Conservation (phyloP, 192 early-diverging fungal species). For the Mortierella claussenii region DNA sequence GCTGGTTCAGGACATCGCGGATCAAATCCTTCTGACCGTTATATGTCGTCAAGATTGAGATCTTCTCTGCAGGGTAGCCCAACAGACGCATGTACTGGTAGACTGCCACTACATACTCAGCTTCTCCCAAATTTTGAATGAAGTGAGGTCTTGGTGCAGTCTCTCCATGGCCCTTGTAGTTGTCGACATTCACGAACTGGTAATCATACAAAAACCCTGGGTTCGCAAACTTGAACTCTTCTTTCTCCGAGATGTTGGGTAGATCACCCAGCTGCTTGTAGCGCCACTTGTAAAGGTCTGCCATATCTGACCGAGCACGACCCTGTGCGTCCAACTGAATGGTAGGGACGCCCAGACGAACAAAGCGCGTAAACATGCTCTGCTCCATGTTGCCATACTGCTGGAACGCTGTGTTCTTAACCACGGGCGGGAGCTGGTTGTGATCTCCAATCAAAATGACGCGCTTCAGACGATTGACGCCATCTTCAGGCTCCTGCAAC, state of each 20-base stretch:
- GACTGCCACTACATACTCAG: slow-evolving; percentile 95
- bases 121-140: slow-evolving; percentile 97
- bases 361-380: slow-evolving; percentile 90
- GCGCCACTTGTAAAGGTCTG: slow-evolving; percentile 87
- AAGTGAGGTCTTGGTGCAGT: slow-evolving; percentile 87
- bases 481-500: slow-evolving; percentile 78
- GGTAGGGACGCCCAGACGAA: slow-evolving; percentile 93
- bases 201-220: slow-evolving; percentile 87
- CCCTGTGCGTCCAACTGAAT: slow-evolving; percentile 90
- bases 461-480: slow-evolving; percentile 78
- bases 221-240: slow-evolving; percentile 78
- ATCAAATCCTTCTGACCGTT: slow-evolving; percentile 97
- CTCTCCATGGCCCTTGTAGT: slow-evolving; percentile 85
- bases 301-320: slow-evolving; percentile 83
- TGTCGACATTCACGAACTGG: slow-evolving; percentile 89
- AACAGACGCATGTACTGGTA: slow-evolving; percentile 97
- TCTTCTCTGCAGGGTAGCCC: slow-evolving; percentile 92
- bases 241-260: slow-evolving; percentile 49
- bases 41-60: slow-evolving; percentile 96
- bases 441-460: slow-evolving; percentile 98
- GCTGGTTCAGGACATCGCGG: slow-evolving; percentile 84
- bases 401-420: slow-evolving; percentile 87
- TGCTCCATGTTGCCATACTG: slow-evolving; percentile 95
- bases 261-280: slow-evolving; percentile 83
- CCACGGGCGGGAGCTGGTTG: slow-evolving; percentile 96